Evolutionary conservation across 1,284 basidiomycete species (phyloP).

Genomic region (Cryptococcus depauperatus): DNA sequence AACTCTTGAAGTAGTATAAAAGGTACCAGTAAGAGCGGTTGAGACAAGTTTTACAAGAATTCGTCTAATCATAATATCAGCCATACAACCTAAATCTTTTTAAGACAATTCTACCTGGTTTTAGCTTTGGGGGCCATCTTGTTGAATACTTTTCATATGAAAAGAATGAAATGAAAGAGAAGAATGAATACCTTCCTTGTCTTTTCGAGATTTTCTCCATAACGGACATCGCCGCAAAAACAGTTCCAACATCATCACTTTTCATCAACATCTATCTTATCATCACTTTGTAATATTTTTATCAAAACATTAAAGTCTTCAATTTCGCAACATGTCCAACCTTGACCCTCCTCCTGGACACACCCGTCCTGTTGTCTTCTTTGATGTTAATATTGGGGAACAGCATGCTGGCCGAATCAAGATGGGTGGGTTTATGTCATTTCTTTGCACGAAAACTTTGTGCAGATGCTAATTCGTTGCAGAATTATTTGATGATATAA

Average conservation of each 20-base stretch:
- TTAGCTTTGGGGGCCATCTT: conserved; percentile 52
- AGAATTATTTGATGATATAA: conserved; percentile 43
- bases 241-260: background rate
- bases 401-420: conserved; percentile 88
- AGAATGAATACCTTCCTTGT: background rate
- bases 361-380: conserved; percentile 79
- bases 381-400: conserved; percentile 93
- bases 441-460: background rate
- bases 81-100: background rate
- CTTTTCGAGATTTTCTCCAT: background rate
- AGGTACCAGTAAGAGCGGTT: conserved; percentile 80
- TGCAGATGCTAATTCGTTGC: background rate
- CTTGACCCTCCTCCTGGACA: conserved; percentile 42
- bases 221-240: background rate
- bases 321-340: no score
- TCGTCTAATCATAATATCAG: conserved; percentile 50
- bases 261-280: background rate
- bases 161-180: background rate
- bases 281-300: no score
- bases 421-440: conserved; percentile 53
- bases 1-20: conserved; percentile 71
- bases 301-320: no score
- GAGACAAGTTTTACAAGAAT: conserved; percentile 77
- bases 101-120: conserved; percentile 46
- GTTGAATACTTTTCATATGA: conserved; percentile 4